Evolutionary conservation across 1,284 basidiomycete species (phyloP).

Genomic region (Ceratobasidium sp.): DNA sequence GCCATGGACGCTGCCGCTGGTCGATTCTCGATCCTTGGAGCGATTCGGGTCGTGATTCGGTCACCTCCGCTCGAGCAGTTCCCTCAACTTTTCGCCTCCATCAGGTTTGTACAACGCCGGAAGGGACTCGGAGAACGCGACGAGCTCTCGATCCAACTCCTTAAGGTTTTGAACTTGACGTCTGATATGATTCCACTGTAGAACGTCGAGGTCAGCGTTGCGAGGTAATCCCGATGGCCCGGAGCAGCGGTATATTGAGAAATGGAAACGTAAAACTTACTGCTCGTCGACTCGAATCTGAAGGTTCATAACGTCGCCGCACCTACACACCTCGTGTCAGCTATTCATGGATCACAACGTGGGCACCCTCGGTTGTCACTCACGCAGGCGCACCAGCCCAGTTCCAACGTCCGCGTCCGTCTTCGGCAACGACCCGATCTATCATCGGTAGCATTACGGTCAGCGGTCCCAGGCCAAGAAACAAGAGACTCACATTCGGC

Average conservation of each 20-base stretch:
- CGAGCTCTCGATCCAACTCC: conserved; percentile 20
- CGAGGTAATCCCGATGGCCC: not conserved
- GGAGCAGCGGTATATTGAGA: conserved; percentile 50
- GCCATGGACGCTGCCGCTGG: not conserved
- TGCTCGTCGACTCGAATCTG: conserved; percentile 97
- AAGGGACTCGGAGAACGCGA: conserved; percentile 19
- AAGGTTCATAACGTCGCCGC: conserved; percentile 97
- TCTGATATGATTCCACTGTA: conserved; percentile 88
- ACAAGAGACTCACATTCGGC: conserved; percentile 80
- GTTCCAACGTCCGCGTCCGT: conserved; percentile 93
- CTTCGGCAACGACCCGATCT: conserved; percentile 97
- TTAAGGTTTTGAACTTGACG: conserved; percentile 98
- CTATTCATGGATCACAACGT: not conserved
- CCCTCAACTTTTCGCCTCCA: conserved; percentile 17
- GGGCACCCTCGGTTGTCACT: conserved; percentile 58
- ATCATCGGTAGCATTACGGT: conserved; percentile 63
- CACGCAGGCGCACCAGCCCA: conserved; percentile 98
- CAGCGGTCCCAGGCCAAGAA: conserved; percentile 57
- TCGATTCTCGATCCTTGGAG: conserved; percentile 16
- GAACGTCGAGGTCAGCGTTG: not conserved
- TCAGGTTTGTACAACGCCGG: conserved; percentile 24
- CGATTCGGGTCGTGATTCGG: not conserved
- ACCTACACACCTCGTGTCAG: conserved; percentile 61
- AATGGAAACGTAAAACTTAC: conserved; percentile 24
- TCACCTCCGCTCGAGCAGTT: not conserved